Evolutionary conservation across 148 eudicot species (phyloP), one percentile per base, ranked within the genome.

Genomic region (Tetragonia tetragonoides): DNA sequence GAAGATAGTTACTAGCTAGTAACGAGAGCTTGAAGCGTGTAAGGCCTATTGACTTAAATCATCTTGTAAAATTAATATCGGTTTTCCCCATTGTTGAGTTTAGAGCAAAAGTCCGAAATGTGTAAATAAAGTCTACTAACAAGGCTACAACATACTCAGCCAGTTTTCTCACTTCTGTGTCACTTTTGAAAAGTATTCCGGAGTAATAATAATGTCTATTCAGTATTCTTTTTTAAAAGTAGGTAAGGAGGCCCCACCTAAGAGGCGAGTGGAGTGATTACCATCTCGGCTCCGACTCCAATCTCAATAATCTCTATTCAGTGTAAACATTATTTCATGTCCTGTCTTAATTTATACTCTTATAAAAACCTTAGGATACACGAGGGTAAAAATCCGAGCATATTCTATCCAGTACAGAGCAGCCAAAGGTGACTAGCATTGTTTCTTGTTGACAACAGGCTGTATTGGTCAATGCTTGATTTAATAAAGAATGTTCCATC

Each of bases 1-100:
- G 98, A 94, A 65, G 98, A 92, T 47, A 94, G 98, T 84, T 94
- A 94, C 88, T 94, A 87, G 81, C 44, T 28, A 28, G 49, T 46
- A 10, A 63, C 38, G 42, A 77, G 61, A 56, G 39, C 72, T 72
- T 46, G 42, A 63, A 78, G 53, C 61, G 63, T 38, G 60, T 46
- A 9, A 24, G 21, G n/a, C 54, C 21, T 28, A 60, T 28, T 16
- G 44, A 47, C 21, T 23, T 10, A 23, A 59, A 67, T 18, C 49
- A 28, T 66, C 39, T 51, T 61, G 41, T 74, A 42, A 18, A 18
- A 57, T 8, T 24, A 60, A 65, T 75, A 6, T 11, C 23, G 12
- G 16, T 66, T 53, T 53, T 44, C 44, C 56, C 14, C 28, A 16
- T 41, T 28, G 38, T 60, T 68, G 47, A 63, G 39, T 63, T 53